Evolutionary conservation across 768 basidiomycete species (phyloP).

Genomic region (Fomitopsis serialis): DNA sequence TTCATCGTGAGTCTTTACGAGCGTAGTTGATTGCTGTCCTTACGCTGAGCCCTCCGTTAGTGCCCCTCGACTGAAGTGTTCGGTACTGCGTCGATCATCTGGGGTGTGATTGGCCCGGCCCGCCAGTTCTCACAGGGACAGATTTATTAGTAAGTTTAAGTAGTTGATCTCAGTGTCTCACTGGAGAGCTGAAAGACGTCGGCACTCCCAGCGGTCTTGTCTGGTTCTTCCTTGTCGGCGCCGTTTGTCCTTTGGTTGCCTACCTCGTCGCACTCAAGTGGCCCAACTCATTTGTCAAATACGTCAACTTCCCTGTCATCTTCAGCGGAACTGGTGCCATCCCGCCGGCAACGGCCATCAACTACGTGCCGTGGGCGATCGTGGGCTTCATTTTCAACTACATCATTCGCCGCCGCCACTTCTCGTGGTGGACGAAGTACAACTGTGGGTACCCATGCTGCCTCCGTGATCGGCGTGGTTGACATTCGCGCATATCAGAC

Average conservation of each 20-base stretch:
- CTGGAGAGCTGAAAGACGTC: not conserved
- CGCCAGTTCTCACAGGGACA: conserved; percentile 30
- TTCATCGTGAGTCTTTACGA: conserved; percentile 38
- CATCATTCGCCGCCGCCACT: conserved; percentile 32
- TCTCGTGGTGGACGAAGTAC: conserved; percentile 35
- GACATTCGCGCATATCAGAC: conserved; percentile 36
- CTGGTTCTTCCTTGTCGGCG: conserved; percentile 41
- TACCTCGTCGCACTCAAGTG: conserved; percentile 48
- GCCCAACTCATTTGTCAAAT: conserved; percentile 48
- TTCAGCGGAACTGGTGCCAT: conserved; percentile 35
- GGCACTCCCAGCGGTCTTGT: conserved; percentile 20
- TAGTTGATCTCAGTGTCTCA: not conserved
- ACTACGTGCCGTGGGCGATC: conserved; percentile 34
- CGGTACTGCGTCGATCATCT: conserved; percentile 43
- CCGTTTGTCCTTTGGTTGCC: conserved; percentile 30
- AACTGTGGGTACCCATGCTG: conserved; percentile 22
- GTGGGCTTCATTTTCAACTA: conserved; percentile 33
- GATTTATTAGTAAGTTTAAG: conserved; percentile 26
- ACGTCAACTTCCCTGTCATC: conserved; percentile 35
- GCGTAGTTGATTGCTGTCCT: not conserved
- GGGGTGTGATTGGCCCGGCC: conserved; percentile 39
- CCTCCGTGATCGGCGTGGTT: conserved; percentile 6
- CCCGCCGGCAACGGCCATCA: conserved; percentile 37
- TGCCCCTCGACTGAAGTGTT: conserved; percentile 37
- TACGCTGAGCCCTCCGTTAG: not conserved